Base-by-base conservation (phyloP, 2,329 filamentous ascomycete species). In the Colletotrichum spinosum region DNA sequence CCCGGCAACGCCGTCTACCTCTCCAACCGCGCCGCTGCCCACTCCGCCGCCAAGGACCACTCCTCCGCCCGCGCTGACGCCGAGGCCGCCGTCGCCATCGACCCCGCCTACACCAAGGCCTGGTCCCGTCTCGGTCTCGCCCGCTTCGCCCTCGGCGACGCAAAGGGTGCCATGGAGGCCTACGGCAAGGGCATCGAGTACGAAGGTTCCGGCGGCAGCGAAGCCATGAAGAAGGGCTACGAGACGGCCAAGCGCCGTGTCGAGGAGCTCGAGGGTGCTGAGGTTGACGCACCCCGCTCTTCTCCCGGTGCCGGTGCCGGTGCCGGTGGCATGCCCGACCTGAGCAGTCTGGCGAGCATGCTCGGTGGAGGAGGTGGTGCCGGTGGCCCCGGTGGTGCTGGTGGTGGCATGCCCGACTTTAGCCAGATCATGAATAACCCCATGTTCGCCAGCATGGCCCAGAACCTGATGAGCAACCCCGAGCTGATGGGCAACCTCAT, bases 401-500 rank as follows among this genome's bases (percentile, higher is more conserved):
- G 83, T 8, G 91, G 91, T 55, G 93, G 92, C 59, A 96, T 97
- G 92, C 94, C 94, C 11, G 95, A 98, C 77, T 83, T 99, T 33
- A 81, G 88, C 69, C 88, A 88, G 69, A 90, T 99, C 77, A 97
- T 98, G 94, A 94, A 84, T 84, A 99, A 98, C 83, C 96, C 96
- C 60, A 98, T 98, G 96, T 97, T 99, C 81, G 89, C 94, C 55
- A 92, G 87, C 81, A 97, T 98, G 94, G 96, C 96, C 5, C 93
- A 97, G 83, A 97, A 93, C 79, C 80, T 99, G 60, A 98, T 98
- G 96, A 93, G 89, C 81, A 97, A 99, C 81, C 96, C 96, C 0
- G 92, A 97, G 9, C 89, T 94, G 83, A 91, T 98, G 88, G 87
- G 84, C 76, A 96, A 94, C 77, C 80, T 99, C 64, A 97, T 99